Evolutionary conservation across 2,329 filamentous ascomycete species (phyloP).

Genomic region (Fusarium goolgardi): DNA sequence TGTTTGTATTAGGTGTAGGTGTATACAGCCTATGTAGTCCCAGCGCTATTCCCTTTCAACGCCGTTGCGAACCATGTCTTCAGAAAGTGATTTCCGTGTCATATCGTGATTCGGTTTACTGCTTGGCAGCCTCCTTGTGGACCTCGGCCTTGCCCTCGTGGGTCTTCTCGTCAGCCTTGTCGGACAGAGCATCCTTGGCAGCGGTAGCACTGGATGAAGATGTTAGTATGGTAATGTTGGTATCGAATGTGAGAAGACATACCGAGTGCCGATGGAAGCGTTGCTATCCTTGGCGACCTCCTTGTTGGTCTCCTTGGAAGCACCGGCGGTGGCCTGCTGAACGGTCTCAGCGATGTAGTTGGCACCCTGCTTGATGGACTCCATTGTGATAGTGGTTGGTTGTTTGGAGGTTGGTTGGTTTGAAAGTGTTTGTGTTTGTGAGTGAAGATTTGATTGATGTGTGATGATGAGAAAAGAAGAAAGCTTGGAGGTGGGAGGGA

Average conservation of each 20-base stretch:
- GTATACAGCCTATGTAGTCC: slow-evolving; percentile 11
- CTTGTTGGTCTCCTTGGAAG: slow-evolving; percentile 79
- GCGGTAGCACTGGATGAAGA: slow-evolving; percentile 53
- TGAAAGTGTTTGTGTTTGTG: slow-evolving; percentile 17
- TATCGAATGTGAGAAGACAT: slow-evolving; percentile 37
- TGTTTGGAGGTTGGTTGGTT: slow-evolving; percentile 31
- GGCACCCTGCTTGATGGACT: slow-evolving; percentile 68
- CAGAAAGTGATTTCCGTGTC: background rate
- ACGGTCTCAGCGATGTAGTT: slow-evolving; percentile 77
- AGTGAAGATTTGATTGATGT: slow-evolving; percentile 27
- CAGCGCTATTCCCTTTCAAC: slow-evolving; percentile 28
- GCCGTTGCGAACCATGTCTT: slow-evolving; percentile 2
- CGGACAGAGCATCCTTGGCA: slow-evolving; percentile 61
- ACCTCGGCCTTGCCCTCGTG: slow-evolving; percentile 58
- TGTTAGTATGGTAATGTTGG: slow-evolving; percentile 45
- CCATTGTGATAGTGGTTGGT: slow-evolving; percentile 57
- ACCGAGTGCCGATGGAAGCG: slow-evolving; percentile 65
- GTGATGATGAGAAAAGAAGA: slow-evolving; percentile 20
- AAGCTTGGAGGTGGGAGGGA: slow-evolving; percentile 9
- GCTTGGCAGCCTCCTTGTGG: background rate
- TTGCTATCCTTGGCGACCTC: slow-evolving; percentile 71
- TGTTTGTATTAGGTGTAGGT: slow-evolving; percentile 21
- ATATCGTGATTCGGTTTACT: background rate
- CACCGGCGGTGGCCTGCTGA: slow-evolving; percentile 66
- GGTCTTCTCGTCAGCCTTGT: slow-evolving; percentile 59